These are phyloP conservation scores for Dittrichia graveolens DNA, from an alignment of 129 eudicot genomes.

Conservation along the genomic window DNA sequence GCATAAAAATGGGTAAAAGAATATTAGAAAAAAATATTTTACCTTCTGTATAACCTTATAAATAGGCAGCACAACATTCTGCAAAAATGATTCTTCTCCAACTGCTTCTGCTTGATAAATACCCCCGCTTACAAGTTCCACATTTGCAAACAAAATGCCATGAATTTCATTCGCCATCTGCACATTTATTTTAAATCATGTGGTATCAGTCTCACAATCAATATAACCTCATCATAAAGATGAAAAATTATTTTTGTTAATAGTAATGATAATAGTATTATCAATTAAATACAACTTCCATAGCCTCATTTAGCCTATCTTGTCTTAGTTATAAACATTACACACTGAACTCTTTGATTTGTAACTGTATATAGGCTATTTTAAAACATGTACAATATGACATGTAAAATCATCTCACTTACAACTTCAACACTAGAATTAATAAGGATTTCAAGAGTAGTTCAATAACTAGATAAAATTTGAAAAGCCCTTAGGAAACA, in stretches of 20 bases:
- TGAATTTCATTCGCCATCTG: slow-evolving; percentile 89
- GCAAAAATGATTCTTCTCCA: slow-evolving; percentile 76
- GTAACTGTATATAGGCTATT: background rate
- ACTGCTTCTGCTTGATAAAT: slow-evolving; percentile 61
- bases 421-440: slow-evolving; percentile 8
- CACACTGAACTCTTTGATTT: background rate
- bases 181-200: slow-evolving; percentile 13
- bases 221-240: slow-evolving; percentile 6
- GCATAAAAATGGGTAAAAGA: too few species aligned
- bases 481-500: too few species aligned
- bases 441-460: background rate
- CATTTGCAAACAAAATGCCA: slow-evolving; percentile 73
- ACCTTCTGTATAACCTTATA: slow-evolving; percentile 90
- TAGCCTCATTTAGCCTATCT: slow-evolving; percentile 2
- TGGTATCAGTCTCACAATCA: slow-evolving; percentile 21
- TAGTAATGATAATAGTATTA: background rate
- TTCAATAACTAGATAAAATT: slow-evolving; percentile 10
- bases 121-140: slow-evolving; percentile 72
- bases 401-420: slow-evolving; percentile 10
- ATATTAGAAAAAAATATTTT: slow-evolving; percentile 7
- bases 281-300: slow-evolving; percentile 11
- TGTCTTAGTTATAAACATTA: slow-evolving; percentile 6
- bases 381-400: background rate
- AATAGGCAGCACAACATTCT: slow-evolving; percentile 79
- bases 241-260: background rate